Percentiles rank a stretch among this genome's conserved stretches.
Conservation (phyloP, 2,329 filamentous ascomycete genomes). For the Scolecobasidium constrictum region DNA sequence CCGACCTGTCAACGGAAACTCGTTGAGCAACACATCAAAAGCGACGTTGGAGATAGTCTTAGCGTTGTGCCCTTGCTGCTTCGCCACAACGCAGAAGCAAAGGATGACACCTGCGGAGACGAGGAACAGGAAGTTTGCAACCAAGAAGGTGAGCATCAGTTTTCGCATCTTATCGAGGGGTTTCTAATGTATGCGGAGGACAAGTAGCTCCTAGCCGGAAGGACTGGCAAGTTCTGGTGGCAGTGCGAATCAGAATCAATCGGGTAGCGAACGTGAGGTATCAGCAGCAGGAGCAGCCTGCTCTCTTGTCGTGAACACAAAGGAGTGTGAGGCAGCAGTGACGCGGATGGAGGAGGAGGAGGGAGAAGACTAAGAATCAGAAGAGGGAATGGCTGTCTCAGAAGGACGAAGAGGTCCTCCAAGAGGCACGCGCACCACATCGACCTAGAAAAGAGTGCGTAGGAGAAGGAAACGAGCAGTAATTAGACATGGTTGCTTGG, state of each 20-base stretch:
- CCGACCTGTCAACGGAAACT: constrained; percentile 40
- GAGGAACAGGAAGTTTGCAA: constrained; percentile 41
- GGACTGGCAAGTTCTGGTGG: not conserved
- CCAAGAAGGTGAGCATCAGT: constrained; percentile 40
- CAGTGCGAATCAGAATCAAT: too few species aligned
- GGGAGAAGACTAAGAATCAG: not conserved
- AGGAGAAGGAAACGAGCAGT: not conserved
- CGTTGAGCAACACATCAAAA: constrained; percentile 38
- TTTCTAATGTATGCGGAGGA: too few species aligned
- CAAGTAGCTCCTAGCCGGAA: not conserved
- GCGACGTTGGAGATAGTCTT: constrained; percentile 40
- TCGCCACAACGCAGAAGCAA: constrained; percentile 40
- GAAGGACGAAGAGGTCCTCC: too few species aligned
- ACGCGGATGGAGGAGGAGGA: not conserved
- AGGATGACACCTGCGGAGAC: constrained; percentile 40
- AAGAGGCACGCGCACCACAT: too few species aligned
- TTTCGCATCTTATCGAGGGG: constrained; percentile 39
- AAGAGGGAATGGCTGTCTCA: not conserved
- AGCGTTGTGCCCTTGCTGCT: constrained; percentile 29
- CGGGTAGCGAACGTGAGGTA: not conserved
- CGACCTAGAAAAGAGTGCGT: not conserved
- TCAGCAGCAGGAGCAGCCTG: not conserved
- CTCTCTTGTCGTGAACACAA: not conserved
- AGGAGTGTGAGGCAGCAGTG: too few species aligned
- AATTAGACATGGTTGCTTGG: not conserved